Evolutionary conservation across 2,329 filamentous ascomycete genomes (phyloP), one percentile per base, ranked within the genome.

Genomic region (Diaporthe helianthi): DNA sequence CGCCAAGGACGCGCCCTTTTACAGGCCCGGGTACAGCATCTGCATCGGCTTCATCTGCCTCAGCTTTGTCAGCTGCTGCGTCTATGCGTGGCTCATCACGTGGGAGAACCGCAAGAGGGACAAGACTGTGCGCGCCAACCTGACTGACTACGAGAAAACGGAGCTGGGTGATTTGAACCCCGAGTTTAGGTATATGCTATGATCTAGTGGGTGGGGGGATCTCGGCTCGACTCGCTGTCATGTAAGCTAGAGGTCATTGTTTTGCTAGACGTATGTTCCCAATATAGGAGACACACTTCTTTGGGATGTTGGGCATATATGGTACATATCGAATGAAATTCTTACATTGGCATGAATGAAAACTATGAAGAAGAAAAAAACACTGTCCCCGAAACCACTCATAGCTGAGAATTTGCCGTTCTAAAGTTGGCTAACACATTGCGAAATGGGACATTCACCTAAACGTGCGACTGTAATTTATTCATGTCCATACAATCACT

Each of bases 1-100:
- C 22, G 76, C 80, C 29, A 85, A 82, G 65, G 93, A 97, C 76
- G 86, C 87, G 2, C 93, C 92, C 0, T 77, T 80, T 54, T 97
- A 91, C 79, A 86, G 82, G 8, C 89, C 85, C 0, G 94, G 94
- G 0, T 97, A 96, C 79, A 86, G 85, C 66, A 93, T 97, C 72
- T 91, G 89, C 76, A 84, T 97, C 6, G 88, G 85, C 0, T 97
- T 97, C 75, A 86, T 90, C 10, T 86, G 87, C 63, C 77, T 97
- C 36, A 91, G 89, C 65, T 88, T 87, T 19, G 73, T 90, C 3
- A 84, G 87, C 13, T 92, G 89, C 74, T 77, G 82, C 19, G 67
- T 84, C 0, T 95, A 95, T 76, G 87, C 85, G 2, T 72, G 85
- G 4, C 85, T 84, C 2, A 89, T 92, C 70, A 80, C 79, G 73